Base-by-base conservation (phyloP, 1,284 basidiomycete genomes). In the Salmacisia buchloeana region DNA sequence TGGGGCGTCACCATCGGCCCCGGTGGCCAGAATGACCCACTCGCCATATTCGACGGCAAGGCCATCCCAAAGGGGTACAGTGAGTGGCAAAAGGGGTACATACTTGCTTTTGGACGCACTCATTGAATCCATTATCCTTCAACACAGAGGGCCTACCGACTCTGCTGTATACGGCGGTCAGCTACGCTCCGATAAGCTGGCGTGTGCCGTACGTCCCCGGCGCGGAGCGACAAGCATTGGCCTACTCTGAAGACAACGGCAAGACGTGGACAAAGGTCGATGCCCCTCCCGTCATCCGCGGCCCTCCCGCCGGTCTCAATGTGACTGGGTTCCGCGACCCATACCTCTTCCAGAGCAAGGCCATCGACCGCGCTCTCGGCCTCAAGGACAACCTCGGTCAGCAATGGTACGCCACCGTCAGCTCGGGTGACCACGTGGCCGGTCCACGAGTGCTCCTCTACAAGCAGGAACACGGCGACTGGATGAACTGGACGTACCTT, bases 291-390 rank as follows among this genome's bases (percentile, higher is more conserved):
- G 66, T 64, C 60, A 21, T 12, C 12, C 27, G 29, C 23, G 10
- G 25, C 12, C 49, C 49, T 33, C 49, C 49, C 12, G 12, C 49
- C 3, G 67, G 63, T 1, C 54, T 60, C 13, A 60, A 63, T 2
- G 67, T 69, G 2, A 69, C 67, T 1, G 67, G 67, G 0, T 69
- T 69, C 52, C 33, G 67, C 15, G 67, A 69, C 38, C 67, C 67
- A 0, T 69, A 46, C 43, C 58, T 69, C 49, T 63, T 69, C 54
- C 57, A 54, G n/a, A 69, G 65, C 31, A 56, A 39, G 12, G 12
- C 56, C 5, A 61, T 69, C 27, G 67, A 69, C 36, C 33, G 57
- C 2, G 38, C 64, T 3, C 61, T 69, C 33, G 52, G 29, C 25
- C 15, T 46, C 56, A 43, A 60, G 52, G 29, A 21, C 34, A 56